Base-by-base conservation (phyloP, 1,139 yeast genomes). In the Lodderomyces margitis region DNA sequence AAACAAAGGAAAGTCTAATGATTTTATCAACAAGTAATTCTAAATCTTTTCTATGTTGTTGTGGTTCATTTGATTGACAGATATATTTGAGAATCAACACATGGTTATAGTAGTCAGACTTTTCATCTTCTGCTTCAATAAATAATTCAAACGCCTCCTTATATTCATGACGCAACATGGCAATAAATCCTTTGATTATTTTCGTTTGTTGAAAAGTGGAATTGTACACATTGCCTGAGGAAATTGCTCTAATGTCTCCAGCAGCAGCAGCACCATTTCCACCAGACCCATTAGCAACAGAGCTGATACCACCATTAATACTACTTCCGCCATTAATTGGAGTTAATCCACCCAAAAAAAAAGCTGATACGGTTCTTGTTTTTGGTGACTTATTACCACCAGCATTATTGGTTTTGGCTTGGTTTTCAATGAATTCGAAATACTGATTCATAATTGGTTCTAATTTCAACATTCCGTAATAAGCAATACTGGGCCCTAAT, bases 161-260 rank as follows among this genome's bases (percentile, higher is more conserved):
- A 23, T 46, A 48, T 33, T 48, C 38, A 14, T 43, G 40, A 15
- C 49, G 43, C 12, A 46, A 42, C 50, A 48, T 42, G 16, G 46
- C 39, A 27, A 48, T 40, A 19, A 40, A 46, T 2, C 47, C 51
- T 28, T 37, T 40, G 8, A 48, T 38, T 11, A 45, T 32, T 12
- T 34, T 31, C 14, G 44, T 36, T 17, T 43, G 37, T 7, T 30
- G 32, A 25, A n/a, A 3, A 4, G 30, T 25, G 30, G 16, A 25
- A 4, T 3, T 9, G 25, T n/a, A n/a, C n/a, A n/a, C n/a, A n/a
- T n/a, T n/a, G n/a, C n/a, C n/a, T n/a, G n/a, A n/a, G n/a, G n/a
- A n/a, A n/a, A n/a, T n/a, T n/a, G n/a, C n/a, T n/a, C n/a, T n/a
- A n/a, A n/a, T n/a, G n/a, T n/a, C n/a, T n/a, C n/a, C n/a, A n/a